Conservation (phyloP, 2,329 filamentous ascomycete genomes). For the Diatrype stigma region DNA sequence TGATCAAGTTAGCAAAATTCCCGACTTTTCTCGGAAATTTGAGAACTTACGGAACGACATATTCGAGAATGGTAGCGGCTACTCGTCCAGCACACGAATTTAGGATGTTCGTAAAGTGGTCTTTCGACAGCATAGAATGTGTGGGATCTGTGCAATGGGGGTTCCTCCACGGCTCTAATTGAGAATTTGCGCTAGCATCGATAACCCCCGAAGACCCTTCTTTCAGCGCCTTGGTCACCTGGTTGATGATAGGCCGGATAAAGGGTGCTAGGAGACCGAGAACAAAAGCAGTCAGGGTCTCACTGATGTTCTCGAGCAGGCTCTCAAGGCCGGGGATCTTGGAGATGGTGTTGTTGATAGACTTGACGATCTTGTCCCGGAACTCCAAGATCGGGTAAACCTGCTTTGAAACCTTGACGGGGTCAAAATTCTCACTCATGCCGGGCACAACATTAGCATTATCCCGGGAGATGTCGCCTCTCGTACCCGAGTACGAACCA, state of each 20-base stretch:
- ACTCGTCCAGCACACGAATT: constrained; percentile 74
- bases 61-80: constrained; percentile 74
- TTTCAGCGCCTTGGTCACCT: constrained; percentile 80
- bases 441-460: constrained; percentile 63
- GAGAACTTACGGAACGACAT: constrained; percentile 67
- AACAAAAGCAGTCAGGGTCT: constrained; percentile 88
- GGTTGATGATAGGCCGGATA: constrained; percentile 83
- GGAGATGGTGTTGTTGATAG: constrained; percentile 78
- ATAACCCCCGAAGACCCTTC: constrained; percentile 73
- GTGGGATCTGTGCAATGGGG: constrained; percentile 72
- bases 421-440: constrained; percentile 73
- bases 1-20: constrained; percentile 20
- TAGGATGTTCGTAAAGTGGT: constrained; percentile 76
- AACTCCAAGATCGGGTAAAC: constrained; percentile 96
- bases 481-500: constrained; percentile 24
- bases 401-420: constrained; percentile 68
- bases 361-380: constrained; percentile 86
- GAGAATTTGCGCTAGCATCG: constrained; percentile 64
- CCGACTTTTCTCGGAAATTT: too few species aligned
- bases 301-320: constrained; percentile 89
- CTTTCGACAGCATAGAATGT: constrained; percentile 78
- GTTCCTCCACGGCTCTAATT: constrained; percentile 78
- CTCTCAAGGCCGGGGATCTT: constrained; percentile 89
- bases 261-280: constrained; percentile 88
- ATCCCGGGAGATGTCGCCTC: constrained; percentile 32